Evolutionary conservation across 2,329 filamentous ascomycete genomes (phyloP).

Genomic region (Neospermospora avenae): DNA sequence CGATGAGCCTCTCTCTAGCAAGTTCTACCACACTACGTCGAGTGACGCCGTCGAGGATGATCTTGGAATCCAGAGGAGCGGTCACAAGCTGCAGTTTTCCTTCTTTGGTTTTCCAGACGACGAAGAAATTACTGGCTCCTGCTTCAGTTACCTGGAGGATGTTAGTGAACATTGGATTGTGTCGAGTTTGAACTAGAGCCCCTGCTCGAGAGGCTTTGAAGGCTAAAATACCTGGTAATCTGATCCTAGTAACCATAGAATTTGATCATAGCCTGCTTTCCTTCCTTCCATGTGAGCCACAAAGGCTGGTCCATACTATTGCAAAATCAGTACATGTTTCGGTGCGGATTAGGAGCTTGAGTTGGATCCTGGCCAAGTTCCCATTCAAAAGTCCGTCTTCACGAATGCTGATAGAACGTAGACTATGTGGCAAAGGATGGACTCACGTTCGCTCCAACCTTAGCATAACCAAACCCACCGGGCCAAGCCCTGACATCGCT

Average conservation of each 20-base stretch:
- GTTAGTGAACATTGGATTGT: background rate
- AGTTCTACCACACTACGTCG: conserved; percentile 75
- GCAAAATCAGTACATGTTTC: conserved; percentile 34
- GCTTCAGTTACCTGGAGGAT: conserved; percentile 75
- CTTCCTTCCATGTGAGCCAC: conserved; percentile 72
- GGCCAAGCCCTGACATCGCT: conserved; percentile 89
- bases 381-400: too few relatives aligned
- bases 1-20: conserved; percentile 58
- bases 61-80: conserved; percentile 73
- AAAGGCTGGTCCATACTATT: conserved; percentile 82
- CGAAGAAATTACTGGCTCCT: conserved; percentile 88
- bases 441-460: conserved; percentile 91
- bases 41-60: conserved; percentile 86
- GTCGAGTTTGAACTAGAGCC: background rate
- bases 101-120: conserved; percentile 69
- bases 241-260: conserved; percentile 81
- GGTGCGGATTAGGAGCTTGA: too few relatives aligned
- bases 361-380: too few relatives aligned
- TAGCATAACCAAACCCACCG: conserved; percentile 87
- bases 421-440: conserved; percentile 48
- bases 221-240: conserved; percentile 42
- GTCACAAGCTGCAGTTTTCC: conserved; percentile 71
- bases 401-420: too few relatives aligned
- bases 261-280: conserved; percentile 74
- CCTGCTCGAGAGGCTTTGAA: background rate